Evolutionary conservation across 2,329 filamentous ascomycete species (phyloP).

Genomic region (Fusarium tricinctum): DNA sequence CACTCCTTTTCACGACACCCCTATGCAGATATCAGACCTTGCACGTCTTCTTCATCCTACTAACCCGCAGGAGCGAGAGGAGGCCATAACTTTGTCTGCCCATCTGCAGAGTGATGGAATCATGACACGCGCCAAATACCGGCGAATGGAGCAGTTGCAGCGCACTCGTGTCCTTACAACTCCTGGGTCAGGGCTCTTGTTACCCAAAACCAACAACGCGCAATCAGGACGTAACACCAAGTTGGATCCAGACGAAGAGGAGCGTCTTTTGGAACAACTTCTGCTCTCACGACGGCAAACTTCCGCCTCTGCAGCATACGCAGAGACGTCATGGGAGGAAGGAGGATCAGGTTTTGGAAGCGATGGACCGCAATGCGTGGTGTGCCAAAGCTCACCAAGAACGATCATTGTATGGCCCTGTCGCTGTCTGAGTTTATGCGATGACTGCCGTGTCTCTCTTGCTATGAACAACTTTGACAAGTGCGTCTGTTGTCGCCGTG

Average conservation of each 20-base stretch:
- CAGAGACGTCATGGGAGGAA: conserved; percentile 69
- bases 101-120: conserved; percentile 80
- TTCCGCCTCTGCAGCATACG: conserved; percentile 23
- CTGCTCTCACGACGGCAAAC: conserved; percentile 65
- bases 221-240: conserved; percentile 52
- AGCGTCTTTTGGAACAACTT: conserved; percentile 71
- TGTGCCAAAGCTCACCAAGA: conserved; percentile 88
- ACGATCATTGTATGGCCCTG: conserved; percentile 98
- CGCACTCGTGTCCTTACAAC: conserved; percentile 72
- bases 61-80: conserved; percentile 81
- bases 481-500: conserved; percentile 92
- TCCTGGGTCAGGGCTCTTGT: conserved; percentile 46
- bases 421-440: conserved; percentile 92
- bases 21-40: conserved; percentile 76
- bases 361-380: conserved; percentile 87
- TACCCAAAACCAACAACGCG: conserved; percentile 25
- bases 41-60: conserved; percentile 86
- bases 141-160: conserved; percentile 75
- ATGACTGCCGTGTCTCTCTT: conserved; percentile 92
- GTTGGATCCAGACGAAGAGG: conserved; percentile 70
- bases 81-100: conserved; percentile 84
- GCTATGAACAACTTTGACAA: conserved; percentile 98
- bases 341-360: conserved; percentile 80
- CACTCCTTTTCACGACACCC: conserved; percentile 72
- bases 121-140: conserved; percentile 86